Base-by-base conservation (phyloP, 257 asterid species). In the Salvia miltiorrhiza region DNA sequence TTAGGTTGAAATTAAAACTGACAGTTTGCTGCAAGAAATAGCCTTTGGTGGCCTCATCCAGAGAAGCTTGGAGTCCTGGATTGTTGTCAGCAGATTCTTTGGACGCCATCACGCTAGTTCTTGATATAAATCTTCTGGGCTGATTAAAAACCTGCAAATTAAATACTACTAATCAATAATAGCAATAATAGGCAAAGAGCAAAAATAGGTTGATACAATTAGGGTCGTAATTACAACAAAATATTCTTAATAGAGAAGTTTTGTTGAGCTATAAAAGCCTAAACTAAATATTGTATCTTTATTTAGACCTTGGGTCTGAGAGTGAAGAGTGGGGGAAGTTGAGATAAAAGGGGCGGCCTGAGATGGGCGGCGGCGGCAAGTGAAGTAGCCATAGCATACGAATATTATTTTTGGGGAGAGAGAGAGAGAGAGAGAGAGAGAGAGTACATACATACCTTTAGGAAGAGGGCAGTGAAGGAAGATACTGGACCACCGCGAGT, bases 21-120 rank as follows among this genome's bases (percentile, higher is more conserved):
- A 94, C 97, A 73, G 97, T 82, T 80, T 91, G 97, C 73, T 89
- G 97, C 78, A 94, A 61, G 81, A 91, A 81, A 79, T 94, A 91
- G 75, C 87, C 85, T 70, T 85, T 91, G 74, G 97, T 94, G 53
- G 92, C 97, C 63, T 85, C 90, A 80, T 89, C 93, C 8, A 65
- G 77, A 7, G 83, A 74, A 56, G 88, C 69, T 21, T 76, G 79
- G 58, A 91, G 95, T 0, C 99, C 99, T 6, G 97, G 96, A 67
- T 94, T 91, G 52, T 87, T 87, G 7, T 85, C 81, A 4, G 93
- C 82, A 1, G 90, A 87, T 55, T 94, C 97, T 81, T 89, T 94
- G 13, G 88, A 63, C 35, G 86, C 95, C 80, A 87, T 85, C 48
- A 59, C 81, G 76, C 73, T 76, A 71, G 77, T 71, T 26, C 75